phyloP scores from a whole-genome alignment of 1,284 basidiomycete species.

The Hemileia vastatrix region DNA sequence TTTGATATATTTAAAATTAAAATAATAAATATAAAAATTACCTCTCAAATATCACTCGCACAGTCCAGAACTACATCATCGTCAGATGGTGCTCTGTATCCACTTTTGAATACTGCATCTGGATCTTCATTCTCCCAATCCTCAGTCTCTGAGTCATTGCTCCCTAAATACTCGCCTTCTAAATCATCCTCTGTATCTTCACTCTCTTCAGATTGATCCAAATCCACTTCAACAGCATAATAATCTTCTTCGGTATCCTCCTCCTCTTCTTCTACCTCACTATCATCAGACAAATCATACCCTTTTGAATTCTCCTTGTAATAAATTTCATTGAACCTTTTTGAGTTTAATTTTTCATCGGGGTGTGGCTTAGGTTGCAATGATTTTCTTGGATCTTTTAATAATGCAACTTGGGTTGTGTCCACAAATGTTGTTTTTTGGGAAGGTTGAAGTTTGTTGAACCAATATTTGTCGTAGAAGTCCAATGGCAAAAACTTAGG shows the following conservation, averaged over 20 bases:
- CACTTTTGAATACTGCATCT: no score
- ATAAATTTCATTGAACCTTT: neutral
- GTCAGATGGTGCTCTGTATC: no score
- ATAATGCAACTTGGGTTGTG: neutral
- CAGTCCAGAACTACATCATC: no score
- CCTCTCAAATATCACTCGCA: no score
- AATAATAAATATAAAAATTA: no score
- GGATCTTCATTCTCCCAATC: no score
- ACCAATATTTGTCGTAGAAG: conserved; percentile 6
- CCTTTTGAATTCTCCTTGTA: neutral
- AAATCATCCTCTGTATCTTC: no score
- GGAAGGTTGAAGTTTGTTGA: neutral
- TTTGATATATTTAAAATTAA: no score
- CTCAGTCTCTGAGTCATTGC: no score
- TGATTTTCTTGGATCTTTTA: neutral
- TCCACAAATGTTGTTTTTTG: neutral
- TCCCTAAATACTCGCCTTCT: no score
- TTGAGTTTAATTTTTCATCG: neutral
- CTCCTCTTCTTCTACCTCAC: neutral
- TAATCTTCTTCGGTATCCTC: neutral
- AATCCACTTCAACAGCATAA: neutral
- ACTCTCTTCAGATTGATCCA: no score
- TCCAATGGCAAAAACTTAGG: neutral
- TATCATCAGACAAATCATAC: neutral
- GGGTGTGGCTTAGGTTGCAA: neutral